phyloP scores from a whole-genome alignment of 2,329 filamentous ascomycete genomes.

The Hypoxylon sp. region DNA sequence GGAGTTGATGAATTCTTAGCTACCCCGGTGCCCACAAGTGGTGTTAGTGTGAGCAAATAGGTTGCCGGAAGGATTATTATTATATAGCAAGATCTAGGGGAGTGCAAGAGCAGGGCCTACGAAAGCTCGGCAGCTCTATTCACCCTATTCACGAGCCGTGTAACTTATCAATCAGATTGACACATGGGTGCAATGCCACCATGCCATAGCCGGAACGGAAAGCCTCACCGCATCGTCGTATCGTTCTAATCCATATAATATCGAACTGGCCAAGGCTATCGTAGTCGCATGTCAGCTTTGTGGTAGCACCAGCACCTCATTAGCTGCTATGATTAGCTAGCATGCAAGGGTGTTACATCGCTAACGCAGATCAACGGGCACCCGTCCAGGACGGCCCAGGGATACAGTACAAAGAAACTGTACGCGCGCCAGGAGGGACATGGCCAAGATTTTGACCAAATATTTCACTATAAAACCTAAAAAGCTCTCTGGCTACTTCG shows the following conservation, averaged over 20 bases:
- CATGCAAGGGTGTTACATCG: constrained; percentile 11
- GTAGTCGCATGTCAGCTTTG: constrained; percentile 1
- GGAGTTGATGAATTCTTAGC: constrained; percentile 9
- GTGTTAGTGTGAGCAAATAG: constrained; percentile 1
- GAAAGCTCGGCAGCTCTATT: not conserved
- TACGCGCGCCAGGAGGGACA: not conserved
- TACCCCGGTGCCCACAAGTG: constrained; percentile 4
- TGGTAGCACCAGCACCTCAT: constrained; percentile 1
- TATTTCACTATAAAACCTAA: too few relatives aligned
- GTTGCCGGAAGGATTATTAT: not conserved
- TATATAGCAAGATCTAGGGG: not conserved
- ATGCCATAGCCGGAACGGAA: not conserved
- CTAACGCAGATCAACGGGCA: constrained; percentile 6
- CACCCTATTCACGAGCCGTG: too few relatives aligned
- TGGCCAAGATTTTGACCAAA: too few relatives aligned
- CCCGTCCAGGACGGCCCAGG: not conserved
- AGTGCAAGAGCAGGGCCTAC: not conserved
- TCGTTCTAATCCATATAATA: constrained; percentile 4
- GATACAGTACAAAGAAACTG: not conserved
- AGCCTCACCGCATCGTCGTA: constrained; percentile 3
- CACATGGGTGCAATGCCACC: not conserved
- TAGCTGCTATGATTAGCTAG: constrained; percentile 2
- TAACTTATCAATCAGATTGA: not conserved
- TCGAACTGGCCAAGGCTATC: not conserved
- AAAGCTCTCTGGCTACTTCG: too few relatives aligned